Conservation (phyloP, 495 filamentous ascomycete species). For the Clohesyomyces aquaticus region DNA sequence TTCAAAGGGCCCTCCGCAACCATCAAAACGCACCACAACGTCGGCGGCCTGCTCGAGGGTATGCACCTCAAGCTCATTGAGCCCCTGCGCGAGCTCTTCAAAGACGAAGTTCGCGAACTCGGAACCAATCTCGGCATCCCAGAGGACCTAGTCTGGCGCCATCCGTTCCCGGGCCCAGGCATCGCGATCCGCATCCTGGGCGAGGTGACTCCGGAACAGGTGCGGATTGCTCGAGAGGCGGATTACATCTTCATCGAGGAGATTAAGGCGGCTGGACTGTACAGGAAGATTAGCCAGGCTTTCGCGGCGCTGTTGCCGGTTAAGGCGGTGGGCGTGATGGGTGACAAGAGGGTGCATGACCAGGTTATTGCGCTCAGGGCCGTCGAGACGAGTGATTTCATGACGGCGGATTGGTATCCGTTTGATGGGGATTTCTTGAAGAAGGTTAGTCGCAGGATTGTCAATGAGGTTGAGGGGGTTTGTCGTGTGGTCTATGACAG, state of each 20-base stretch:
- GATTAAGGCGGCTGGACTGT: slow-evolving; percentile 82
- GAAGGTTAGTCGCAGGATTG: slow-evolving; percentile 70
- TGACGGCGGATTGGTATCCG: slow-evolving; percentile 77
- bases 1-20: slow-evolving; percentile 82
- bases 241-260: slow-evolving; percentile 87
- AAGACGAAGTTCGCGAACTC: slow-evolving; percentile 81
- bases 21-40: slow-evolving; percentile 87
- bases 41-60: slow-evolving; percentile 67
- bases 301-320: slow-evolving; percentile 77
- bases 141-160: slow-evolving; percentile 77
- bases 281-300: slow-evolving; percentile 79
- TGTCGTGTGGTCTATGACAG: slow-evolving; percentile 64
- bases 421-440: slow-evolving; percentile 70
- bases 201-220: slow-evolving; percentile 78
- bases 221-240: slow-evolving; percentile 79
- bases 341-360: slow-evolving; percentile 69
- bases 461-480: slow-evolving; percentile 82
- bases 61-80: slow-evolving; percentile 73
- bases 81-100: slow-evolving; percentile 79
- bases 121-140: slow-evolving; percentile 77
- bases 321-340: slow-evolving; percentile 78
- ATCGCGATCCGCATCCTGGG: slow-evolving; percentile 89
- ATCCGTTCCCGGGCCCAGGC: slow-evolving; percentile 84
- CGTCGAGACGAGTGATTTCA: slow-evolving; percentile 77
- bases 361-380: slow-evolving; percentile 69